A percentile compares a stretch with the other conserved stretches of the same genome.
phyloP scores from a whole-genome alignment of 192 early-diverging fungal genomes.

The Gonapodya prolifera region DNA sequence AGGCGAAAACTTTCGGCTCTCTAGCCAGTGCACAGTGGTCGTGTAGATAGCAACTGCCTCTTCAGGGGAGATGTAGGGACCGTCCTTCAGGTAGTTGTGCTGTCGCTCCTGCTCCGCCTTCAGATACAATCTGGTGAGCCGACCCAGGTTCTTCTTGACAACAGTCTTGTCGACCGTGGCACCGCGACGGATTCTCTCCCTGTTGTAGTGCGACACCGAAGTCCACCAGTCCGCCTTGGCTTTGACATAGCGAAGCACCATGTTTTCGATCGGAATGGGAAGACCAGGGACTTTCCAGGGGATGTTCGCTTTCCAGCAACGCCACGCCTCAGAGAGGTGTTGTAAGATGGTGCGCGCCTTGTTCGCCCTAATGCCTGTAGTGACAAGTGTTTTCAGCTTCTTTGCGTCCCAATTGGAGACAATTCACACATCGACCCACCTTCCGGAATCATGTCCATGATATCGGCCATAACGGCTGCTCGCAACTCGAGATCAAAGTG shows the following conservation, averaged over 20 bases:
- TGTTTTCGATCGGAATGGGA: constrained; percentile 95
- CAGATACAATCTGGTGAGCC: constrained; percentile 93
- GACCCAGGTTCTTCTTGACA: constrained; percentile 94
- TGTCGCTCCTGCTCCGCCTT: constrained; percentile 99
- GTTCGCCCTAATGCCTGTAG: constrained; percentile 93
- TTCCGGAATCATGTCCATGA: constrained; percentile 99
- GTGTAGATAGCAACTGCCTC: constrained; percentile 98
- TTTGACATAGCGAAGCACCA: constrained; percentile 98
- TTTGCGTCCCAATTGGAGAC: no score
- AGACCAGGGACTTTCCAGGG: constrained; percentile 98
- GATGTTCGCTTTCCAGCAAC: constrained; percentile 96
- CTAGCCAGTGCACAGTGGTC: constrained; percentile 94
- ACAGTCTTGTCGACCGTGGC: constrained; percentile 99
- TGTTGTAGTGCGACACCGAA: constrained; percentile 93
- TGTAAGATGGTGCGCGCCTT: constrained; percentile 92
- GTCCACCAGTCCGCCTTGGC: constrained; percentile 99
- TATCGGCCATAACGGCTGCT: constrained; percentile 98
- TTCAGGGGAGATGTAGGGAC: constrained; percentile 93
- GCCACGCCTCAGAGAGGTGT: constrained; percentile 92
- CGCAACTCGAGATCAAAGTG: constrained; percentile 96
- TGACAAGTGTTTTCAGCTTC: no score
- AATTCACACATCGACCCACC: no score
- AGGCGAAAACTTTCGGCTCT: constrained; percentile 93
- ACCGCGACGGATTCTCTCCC: constrained; percentile 95
- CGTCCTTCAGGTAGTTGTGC: constrained; percentile 98